Percentiles rank a stretch among this genome's conserved stretches.
Conservation (phyloP, 352 stramenopile species). For the Pythium coloratum region DNA sequence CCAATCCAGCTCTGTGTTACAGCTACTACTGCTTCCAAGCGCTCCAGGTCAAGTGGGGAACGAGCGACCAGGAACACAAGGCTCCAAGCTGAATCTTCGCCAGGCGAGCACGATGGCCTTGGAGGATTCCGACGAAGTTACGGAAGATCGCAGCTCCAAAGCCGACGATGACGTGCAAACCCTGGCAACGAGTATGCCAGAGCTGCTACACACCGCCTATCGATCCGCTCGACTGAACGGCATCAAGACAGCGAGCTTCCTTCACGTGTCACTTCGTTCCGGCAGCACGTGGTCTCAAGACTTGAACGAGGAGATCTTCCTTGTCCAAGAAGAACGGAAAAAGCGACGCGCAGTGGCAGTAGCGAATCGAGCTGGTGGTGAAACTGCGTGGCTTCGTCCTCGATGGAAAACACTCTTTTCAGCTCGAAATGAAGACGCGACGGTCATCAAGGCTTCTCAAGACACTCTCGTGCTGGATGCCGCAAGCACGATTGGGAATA, state of each 20-base stretch:
- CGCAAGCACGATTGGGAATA: slow-evolving; percentile 17
- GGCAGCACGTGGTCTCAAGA: slow-evolving; percentile 40
- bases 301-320: slow-evolving; percentile 56
- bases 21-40: slow-evolving; percentile 64
- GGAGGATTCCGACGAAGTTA: background rate
- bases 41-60: slow-evolving; percentile 17
- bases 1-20: slow-evolving; percentile 57
- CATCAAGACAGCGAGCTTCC: slow-evolving; percentile 64
- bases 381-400: slow-evolving; percentile 37
- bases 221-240: slow-evolving; percentile 50
- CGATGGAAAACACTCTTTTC: slow-evolving; percentile 18
- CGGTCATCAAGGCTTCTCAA: background rate
- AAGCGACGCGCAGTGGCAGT: slow-evolving; percentile 28
- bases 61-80: slow-evolving; percentile 5
- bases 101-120: slow-evolving; percentile 11
- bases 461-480: background rate
- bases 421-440: slow-evolving; percentile 14
- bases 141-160: background rate
- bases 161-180: slow-evolving; percentile 1
- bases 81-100: slow-evolving; percentile 10
- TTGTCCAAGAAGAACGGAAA: slow-evolving; percentile 50
- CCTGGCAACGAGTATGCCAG: slow-evolving; percentile 29
- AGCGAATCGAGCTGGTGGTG: slow-evolving; percentile 13
- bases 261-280: slow-evolving; percentile 45
- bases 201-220: slow-evolving; percentile 59